phyloP scores from a whole-genome alignment of 495 filamentous ascomycete species.

The Lasiosphaeria hispida region DNA sequence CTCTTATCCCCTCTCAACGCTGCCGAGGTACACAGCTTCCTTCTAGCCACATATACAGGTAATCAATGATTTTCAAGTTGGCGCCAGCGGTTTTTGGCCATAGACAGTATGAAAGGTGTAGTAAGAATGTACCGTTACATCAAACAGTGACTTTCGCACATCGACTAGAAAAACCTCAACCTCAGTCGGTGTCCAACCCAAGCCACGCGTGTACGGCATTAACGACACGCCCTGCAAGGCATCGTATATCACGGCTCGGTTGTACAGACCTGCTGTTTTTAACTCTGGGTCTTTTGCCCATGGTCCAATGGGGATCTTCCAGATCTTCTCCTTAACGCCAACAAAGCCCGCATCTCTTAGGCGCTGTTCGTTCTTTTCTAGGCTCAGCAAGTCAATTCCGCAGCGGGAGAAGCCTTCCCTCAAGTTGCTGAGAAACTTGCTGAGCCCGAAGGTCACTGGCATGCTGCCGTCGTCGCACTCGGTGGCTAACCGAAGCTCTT shows the following conservation, averaged over 20 bases:
- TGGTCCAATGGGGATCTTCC: constrained; percentile 55
- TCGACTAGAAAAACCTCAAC: constrained; percentile 55
- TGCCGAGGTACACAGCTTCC: too few relatives aligned
- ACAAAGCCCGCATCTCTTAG: constrained; percentile 57
- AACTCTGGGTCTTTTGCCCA: constrained; percentile 55
- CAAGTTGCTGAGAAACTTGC: constrained; percentile 20
- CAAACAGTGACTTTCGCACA: constrained; percentile 53
- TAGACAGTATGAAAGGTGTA: constrained; percentile 3
- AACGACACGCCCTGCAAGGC: constrained; percentile 43
- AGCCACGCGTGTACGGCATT: constrained; percentile 51
- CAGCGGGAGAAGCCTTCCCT: constrained; percentile 6
- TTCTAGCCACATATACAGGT: too few relatives aligned
- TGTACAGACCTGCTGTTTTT: constrained; percentile 48
- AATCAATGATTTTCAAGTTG: too few relatives aligned
- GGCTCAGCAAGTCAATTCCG: constrained; percentile 46
- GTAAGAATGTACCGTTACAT: constrained; percentile 27
- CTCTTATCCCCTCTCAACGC: too few relatives aligned
- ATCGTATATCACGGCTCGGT: constrained; percentile 41
- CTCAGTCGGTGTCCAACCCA: constrained; percentile 55
- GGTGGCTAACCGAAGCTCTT: constrained; percentile 42
- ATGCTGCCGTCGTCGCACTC: constrained; percentile 45
- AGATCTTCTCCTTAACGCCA: constrained; percentile 52
- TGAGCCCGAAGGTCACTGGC: constrained; percentile 26
- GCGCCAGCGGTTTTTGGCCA: constrained; percentile 3
- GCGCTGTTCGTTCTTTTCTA: constrained; percentile 47